Percentiles rank a stretch among this genome's conserved stretches.
phyloP scores from a whole-genome alignment of 306 rosid genomes.

The Ormosia emarginata region DNA sequence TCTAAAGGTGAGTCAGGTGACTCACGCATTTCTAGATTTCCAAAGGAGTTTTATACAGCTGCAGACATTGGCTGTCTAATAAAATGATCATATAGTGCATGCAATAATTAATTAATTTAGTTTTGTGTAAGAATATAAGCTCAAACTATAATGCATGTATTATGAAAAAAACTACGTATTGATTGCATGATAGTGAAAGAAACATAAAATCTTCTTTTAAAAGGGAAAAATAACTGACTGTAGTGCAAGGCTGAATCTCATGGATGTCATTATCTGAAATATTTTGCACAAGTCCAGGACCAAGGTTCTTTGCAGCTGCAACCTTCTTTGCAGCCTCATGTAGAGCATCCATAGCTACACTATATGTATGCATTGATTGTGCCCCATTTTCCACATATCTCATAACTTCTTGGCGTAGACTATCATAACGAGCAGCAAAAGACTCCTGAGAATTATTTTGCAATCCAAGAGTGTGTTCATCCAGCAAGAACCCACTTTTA shows the following conservation, averaged over 20 bases:
- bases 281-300: background rate
- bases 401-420: background rate
- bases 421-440: background rate
- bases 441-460: background rate
- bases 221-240: background rate
- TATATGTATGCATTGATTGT: background rate
- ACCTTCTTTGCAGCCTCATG: background rate
- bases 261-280: background rate
- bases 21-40: background rate
- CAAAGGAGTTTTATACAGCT: too few relatives aligned
- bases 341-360: background rate
- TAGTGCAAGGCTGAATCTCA: background rate
- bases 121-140: background rate
- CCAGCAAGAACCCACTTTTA: background rate
- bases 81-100: background rate
- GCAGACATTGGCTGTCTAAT: too few relatives aligned
- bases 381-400: background rate
- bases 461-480: background rate
- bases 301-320: background rate
- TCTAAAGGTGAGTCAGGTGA: background rate
- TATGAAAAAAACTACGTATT: background rate
- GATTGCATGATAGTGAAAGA: background rate
- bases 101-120: background rate
- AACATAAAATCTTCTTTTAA: background rate
- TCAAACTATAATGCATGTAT: background rate